A percentile compares a stretch with the other conserved stretches of the same genome.
Evolutionary conservation across 768 basidiomycete species (phyloP).

Genomic region (Nidularia pulvinata): DNA sequence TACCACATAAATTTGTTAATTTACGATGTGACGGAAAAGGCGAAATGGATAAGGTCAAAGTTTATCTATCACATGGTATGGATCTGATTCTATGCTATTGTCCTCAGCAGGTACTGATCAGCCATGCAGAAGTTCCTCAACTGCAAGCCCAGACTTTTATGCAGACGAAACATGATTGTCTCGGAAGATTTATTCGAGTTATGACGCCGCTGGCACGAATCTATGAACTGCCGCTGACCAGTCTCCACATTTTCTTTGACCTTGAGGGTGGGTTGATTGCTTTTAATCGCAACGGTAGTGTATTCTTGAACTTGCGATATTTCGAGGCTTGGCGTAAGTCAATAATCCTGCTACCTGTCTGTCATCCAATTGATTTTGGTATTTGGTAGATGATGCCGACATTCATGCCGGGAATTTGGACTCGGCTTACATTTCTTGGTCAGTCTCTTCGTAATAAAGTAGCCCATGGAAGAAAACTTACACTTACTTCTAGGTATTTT

Average conservation of each 20-base stretch:
- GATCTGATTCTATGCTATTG: not conserved
- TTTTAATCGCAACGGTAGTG: conserved; percentile 87
- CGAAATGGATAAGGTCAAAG: conserved; percentile 58
- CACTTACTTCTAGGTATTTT: conserved; percentile 73
- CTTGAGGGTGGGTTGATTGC: conserved; percentile 80
- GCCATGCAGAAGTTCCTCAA: conserved; percentile 53
- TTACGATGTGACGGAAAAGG: conserved; percentile 31
- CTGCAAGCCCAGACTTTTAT: conserved; percentile 41
- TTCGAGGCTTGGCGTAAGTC: conserved; percentile 88
- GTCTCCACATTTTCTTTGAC: conserved; percentile 90
- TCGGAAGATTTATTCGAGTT: conserved; percentile 75
- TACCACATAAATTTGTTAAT: not conserved
- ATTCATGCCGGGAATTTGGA: conserved; percentile 50
- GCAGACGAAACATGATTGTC: conserved; percentile 45
- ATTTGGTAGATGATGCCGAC: conserved; percentile 63
- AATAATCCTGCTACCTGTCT: not conserved
- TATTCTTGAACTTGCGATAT: conserved; percentile 89
- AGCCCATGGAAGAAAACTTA: not conserved
- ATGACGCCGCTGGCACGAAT: conserved; percentile 64
- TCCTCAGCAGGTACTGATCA: not conserved
- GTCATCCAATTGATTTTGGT: not conserved
- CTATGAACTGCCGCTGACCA: conserved; percentile 72
- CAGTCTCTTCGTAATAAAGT: conserved; percentile 8
- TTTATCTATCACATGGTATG: conserved; percentile 66
- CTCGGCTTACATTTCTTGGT: conserved; percentile 85